Evolutionary conservation across 176 grass and related monocot species (phyloP).

Genomic region (Paspalum notatum): DNA sequence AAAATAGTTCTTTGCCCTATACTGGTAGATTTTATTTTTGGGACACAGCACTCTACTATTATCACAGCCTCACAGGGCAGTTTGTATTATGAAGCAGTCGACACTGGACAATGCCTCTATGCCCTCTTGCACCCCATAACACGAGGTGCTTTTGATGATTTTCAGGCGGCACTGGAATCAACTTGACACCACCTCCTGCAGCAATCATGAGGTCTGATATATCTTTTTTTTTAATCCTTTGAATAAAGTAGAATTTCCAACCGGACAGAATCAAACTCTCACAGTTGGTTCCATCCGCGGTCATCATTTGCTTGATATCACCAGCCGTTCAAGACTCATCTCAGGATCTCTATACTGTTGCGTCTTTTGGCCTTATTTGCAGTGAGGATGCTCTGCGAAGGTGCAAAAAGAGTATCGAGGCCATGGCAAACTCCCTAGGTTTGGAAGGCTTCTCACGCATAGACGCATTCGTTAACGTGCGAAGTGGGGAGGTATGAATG

Average conservation of each 20-base stretch:
- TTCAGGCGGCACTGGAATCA: conserved; percentile 95
- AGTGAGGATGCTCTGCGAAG: conserved; percentile 68
- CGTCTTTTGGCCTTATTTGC: neutral
- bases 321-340: neutral
- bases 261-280: neutral
- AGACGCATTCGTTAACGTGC: conserved; percentile 83
- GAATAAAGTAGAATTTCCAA: neutral
- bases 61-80: no score
- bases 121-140: neutral
- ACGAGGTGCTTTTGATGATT: conserved; percentile 15
- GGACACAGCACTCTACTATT: neutral
- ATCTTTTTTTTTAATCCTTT: no score
- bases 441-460: conserved; percentile 90
- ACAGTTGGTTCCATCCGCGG: neutral
- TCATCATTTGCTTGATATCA: neutral
- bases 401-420: conserved; percentile 74
- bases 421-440: conserved; percentile 66
- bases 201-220: conserved; percentile 71
- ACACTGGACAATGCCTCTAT: neutral
- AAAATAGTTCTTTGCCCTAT: neutral
- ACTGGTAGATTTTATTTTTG: neutral
- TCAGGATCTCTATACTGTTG: neutral
- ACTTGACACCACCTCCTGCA: conserved; percentile 89
- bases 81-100: no score
- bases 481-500: conserved; percentile 63